Evolutionary conservation across 1,284 basidiomycete species (phyloP), one percentile per base, ranked within the genome.

Genomic region (Ustilago curta): DNA sequence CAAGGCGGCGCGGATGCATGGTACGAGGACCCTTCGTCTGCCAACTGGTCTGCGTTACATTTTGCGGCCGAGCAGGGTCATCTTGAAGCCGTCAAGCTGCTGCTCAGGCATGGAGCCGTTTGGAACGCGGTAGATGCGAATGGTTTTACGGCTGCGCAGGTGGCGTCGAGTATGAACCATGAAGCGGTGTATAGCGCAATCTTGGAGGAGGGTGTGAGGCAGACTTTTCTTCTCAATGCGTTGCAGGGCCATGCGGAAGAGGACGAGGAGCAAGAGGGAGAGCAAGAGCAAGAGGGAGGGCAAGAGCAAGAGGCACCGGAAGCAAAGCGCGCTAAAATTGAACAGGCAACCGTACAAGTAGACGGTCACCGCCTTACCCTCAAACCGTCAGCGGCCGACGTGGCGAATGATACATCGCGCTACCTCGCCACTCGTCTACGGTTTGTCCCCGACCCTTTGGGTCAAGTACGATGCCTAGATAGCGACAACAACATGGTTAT

Each of bases 11-110:
- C 64, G 1, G 94, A 95, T 2, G 88, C 94, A 48, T 99, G 96
- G 95, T 95, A 91, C 85, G 90, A 91, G 53, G 89, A 89, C n/a
- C 88, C 91, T 71, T 92, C 62, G 1, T 50, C 49, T 12, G 55
- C 74, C 32, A 75, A 94, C 6, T 92, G 91, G 83, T 93, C 92
- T 7, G 88, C 91, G 11, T 86, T 99, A 50, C 96, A 98, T 83
- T 95, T 93, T 43, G 96, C 95, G 2, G 93, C 92, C 0, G 93
- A 92, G 76, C 85, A 88, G 37, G 90, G 91, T 67, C 89, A 92
- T 74, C 84, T 88, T 2, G 87, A 88, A 9, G 86, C 95, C 6
- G 87, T 93, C 8, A 88, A 88, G 61, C 81, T 89, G 4, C 87
- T 98, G 44, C 87, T 99, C 31, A 87, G 90, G n/a, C 88, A 90